Evolutionary conservation across 768 basidiomycete species (phyloP), one percentile per base, ranked within the genome.

Genomic region (Cyclocybe aegerita): DNA sequence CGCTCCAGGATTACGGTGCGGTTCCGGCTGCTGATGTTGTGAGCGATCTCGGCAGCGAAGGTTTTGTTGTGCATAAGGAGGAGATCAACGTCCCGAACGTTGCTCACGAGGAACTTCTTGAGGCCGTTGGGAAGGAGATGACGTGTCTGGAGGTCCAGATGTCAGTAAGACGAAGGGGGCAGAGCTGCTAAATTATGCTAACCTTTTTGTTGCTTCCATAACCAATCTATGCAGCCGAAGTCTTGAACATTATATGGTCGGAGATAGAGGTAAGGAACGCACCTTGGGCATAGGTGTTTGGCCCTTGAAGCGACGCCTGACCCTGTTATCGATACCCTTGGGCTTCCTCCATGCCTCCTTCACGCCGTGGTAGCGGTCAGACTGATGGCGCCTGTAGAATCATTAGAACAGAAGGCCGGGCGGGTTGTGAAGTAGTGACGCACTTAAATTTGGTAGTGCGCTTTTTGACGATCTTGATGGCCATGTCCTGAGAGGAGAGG

Each of bases 261-360:
- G 11, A 40, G 17, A 44, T 45, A 10, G 31, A 11, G 31, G 7
- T 38, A 40, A 43, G 7, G 7, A 39, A 64, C 80, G 62, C 60
- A 93, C 93, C 82, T 93, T 95, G 68, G 95, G 95, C 96, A 98
- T 98, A 58, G 93, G 81, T 50, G 83, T 81, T 71, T 96, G 93
- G 48, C 96, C 96, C 80, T 93, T 97, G 81, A 93, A 93, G 65
- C 90, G 86, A 61, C 91, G 84, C 70, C 93, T 81, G 64, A 97
- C 95, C 65, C 95, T 86, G 86, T 98, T 98, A 71, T 98, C 96
- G 64, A 98, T 98, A 92, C 96, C 97, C 86, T 98, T 99, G 61
- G 97, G 97, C 80, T 99, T 99, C 72, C 97, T 83, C 97, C 97
- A 99, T 80, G 91, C 80, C 79, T 97, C 94, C 82, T 96, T 96